These are phyloP conservation scores for Barnettozyma salicaria DNA, from an alignment of 805 yeast genomes.

Conservation along the genomic window DNA sequence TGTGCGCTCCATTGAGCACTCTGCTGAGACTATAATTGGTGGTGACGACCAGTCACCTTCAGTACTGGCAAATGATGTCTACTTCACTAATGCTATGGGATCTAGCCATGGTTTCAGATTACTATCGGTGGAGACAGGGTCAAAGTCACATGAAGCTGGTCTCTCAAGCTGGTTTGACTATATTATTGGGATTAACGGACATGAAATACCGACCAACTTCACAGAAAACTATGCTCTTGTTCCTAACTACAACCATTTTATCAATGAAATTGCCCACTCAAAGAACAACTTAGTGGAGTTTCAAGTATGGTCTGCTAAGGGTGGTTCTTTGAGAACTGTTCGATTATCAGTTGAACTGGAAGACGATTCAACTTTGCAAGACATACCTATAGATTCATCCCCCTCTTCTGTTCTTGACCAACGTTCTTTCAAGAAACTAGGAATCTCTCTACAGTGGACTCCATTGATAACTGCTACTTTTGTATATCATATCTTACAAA, in stretches of 20 bases:
- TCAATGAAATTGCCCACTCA: slow-evolving; percentile 37
- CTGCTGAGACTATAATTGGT: slow-evolving; percentile 26
- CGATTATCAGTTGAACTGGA: slow-evolving; percentile 27
- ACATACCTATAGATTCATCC: slow-evolving; percentile 19
- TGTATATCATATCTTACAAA: slow-evolving; percentile 80
- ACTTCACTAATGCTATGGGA: slow-evolving; percentile 26
- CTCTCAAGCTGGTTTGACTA: slow-evolving; percentile 86
- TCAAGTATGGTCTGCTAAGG: slow-evolving; percentile 84
- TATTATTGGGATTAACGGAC: slow-evolving; percentile 74
- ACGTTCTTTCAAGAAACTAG: slow-evolving; percentile 44
- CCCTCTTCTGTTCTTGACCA: slow-evolving; percentile 22
- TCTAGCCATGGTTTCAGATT: slow-evolving; percentile 51
- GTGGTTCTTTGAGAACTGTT: slow-evolving; percentile 51
- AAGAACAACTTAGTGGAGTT: slow-evolving; percentile 41
- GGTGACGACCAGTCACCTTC: slow-evolving; percentile 25
- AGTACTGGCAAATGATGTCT: slow-evolving; percentile 21
- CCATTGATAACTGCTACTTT: slow-evolving; percentile 70
- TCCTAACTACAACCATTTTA: slow-evolving; percentile 40
- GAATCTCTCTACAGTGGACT: slow-evolving; percentile 70
- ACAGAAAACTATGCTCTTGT: slow-evolving; percentile 30
- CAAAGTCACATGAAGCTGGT: slow-evolving; percentile 45
- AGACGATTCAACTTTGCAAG: slow-evolving; percentile 26
- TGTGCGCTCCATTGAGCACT: slow-evolving; percentile 48
- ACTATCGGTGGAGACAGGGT: slow-evolving; percentile 39
- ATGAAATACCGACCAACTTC: slow-evolving; percentile 40